Conservation (phyloP, 441 rosid species). For the Adansonia rubrostipa region DNA sequence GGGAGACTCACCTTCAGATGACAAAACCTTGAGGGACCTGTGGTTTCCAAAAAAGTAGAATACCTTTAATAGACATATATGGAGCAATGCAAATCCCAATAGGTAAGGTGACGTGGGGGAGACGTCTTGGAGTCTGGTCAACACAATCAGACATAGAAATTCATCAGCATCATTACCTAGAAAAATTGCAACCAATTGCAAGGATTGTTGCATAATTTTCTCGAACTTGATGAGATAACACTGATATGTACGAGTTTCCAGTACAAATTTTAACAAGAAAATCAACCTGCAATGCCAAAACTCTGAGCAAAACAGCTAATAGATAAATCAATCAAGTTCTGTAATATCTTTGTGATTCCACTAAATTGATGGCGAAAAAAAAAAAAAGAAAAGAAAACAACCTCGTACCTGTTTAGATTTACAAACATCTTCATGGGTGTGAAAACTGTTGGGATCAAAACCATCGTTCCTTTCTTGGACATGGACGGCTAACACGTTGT, state of each 20-base stretch:
- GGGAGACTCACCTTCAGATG: too few species aligned
- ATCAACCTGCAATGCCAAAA: slow-evolving; percentile 37
- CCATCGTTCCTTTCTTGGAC: slow-evolving; percentile 37
- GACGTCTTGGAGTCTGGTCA: too few species aligned
- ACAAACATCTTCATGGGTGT: slow-evolving; percentile 51
- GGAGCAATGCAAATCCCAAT: too few species aligned
- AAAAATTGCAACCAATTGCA: slow-evolving; percentile 42
- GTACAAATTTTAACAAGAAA: slow-evolving; percentile 41
- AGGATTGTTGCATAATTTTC: slow-evolving; percentile 44
- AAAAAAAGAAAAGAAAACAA: not conserved
- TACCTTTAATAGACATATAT: too few species aligned
- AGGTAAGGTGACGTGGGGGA: too few species aligned
- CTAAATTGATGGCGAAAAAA: not conserved
- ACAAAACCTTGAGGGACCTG: too few species aligned
- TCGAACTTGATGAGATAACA: slow-evolving; percentile 40
- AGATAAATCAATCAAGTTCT: not conserved
- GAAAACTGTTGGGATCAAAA: slow-evolving; percentile 46
- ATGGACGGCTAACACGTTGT: slow-evolving; percentile 41
- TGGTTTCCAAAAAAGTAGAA: too few species aligned
- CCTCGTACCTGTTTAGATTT: slow-evolving; percentile 41
- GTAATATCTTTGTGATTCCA: not conserved
- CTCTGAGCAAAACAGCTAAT: not conserved
- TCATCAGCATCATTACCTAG: slow-evolving; percentile 33
- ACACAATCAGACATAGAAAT: not conserved
- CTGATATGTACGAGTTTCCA: slow-evolving; percentile 41